Evolutionary conservation across 2,329 filamentous ascomycete species (phyloP).

Genomic region (Phyllosticta paracitricarpa): DNA sequence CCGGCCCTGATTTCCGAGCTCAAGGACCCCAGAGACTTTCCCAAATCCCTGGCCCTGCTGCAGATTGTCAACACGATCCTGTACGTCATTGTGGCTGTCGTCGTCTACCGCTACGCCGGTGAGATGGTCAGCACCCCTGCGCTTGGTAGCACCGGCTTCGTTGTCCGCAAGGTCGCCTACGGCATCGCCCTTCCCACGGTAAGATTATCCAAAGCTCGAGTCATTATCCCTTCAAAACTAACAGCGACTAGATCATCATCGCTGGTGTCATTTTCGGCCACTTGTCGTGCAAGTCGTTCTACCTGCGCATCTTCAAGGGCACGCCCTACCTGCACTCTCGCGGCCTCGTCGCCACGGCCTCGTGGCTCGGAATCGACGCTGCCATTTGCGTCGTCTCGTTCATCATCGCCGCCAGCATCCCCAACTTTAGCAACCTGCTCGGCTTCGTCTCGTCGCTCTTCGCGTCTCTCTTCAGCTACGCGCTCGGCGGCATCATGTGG

Average conservation of each 20-base stretch:
- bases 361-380: constrained; percentile 21
- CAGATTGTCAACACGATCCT: constrained; percentile 50
- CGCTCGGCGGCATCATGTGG: constrained; percentile 31
- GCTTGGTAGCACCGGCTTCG: constrained; percentile 48
- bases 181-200: constrained; percentile 56
- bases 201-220: background rate
- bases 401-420: constrained; percentile 61
- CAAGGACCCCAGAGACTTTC: constrained; percentile 49
- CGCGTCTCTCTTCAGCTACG: constrained; percentile 56
- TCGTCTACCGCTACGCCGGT: constrained; percentile 60
- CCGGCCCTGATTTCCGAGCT: constrained; percentile 58
- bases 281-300: constrained; percentile 55
- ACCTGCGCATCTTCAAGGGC: constrained; percentile 51
- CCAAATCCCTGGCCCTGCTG: constrained; percentile 52
- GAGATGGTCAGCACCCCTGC: constrained; percentile 53
- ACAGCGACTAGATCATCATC: constrained; percentile 47
- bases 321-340: constrained; percentile 29
- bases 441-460: constrained; percentile 53
- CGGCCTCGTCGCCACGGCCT: constrained; percentile 28
- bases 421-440: constrained; percentile 61
- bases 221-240: background rate
- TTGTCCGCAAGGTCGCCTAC: constrained; percentile 55
- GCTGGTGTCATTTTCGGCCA: constrained; percentile 64
- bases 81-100: constrained; percentile 55
- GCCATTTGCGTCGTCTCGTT: constrained; percentile 56